Evolutionary conservation across 2,329 filamentous ascomycete genomes (phyloP).

Genomic region (Aspergillus ruber): DNA sequence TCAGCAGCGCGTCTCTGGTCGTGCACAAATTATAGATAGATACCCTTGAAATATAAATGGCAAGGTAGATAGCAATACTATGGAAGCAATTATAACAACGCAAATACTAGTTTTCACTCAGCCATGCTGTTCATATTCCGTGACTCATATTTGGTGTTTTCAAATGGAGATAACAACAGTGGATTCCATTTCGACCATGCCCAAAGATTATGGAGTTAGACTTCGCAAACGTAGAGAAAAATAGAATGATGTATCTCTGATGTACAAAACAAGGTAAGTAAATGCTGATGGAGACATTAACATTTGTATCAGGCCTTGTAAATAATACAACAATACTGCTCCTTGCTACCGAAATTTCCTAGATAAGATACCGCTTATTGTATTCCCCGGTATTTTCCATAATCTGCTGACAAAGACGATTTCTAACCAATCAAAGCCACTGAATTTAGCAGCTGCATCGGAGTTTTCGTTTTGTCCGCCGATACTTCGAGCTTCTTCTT

Average conservation of each 20-base stretch:
- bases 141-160: neutral
- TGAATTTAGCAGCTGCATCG: slow-evolving; percentile 10
- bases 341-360: neutral
- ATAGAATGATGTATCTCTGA: neutral
- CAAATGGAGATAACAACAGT: neutral
- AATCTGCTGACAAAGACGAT: slow-evolving; percentile 4
- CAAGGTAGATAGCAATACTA: no score
- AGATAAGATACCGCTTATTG: neutral
- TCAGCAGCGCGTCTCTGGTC: no score
- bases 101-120: no score
- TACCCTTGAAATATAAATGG: no score
- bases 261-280: no score
- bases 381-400: neutral
- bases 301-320: neutral
- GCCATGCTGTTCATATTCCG: neutral
- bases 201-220: neutral
- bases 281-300: no score
- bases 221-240: neutral
- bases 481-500: slow-evolving; percentile 18
- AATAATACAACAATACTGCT: neutral
- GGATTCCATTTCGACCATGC: neutral
- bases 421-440: slow-evolving; percentile 8
- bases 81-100: no score
- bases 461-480: slow-evolving; percentile 21
- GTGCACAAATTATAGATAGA: no score